phyloP scores from a whole-genome alignment of 2,329 filamentous ascomycete species.

The Triangularia verruculosa region DNA sequence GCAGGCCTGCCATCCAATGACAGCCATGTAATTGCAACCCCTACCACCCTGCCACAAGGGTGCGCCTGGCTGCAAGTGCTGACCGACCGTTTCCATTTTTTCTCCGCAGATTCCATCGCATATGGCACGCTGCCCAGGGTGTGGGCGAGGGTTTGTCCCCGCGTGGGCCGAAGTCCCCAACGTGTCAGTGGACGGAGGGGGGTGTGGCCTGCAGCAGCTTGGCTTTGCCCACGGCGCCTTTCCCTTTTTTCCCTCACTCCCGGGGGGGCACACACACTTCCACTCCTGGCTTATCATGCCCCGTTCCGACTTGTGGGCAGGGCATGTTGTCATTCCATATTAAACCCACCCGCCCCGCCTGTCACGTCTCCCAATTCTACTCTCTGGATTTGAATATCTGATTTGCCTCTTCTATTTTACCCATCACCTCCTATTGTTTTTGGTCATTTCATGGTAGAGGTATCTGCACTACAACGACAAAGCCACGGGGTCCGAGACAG shows the following conservation, averaged over 20 bases:
- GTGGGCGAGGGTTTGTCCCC: not conserved
- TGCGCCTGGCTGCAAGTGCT: constrained; percentile 11
- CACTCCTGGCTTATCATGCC: constrained; percentile 6
- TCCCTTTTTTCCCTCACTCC: constrained; percentile 24
- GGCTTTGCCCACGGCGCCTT: constrained; percentile 10
- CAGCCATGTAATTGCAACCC: constrained; percentile 6
- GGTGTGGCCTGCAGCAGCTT: constrained; percentile 13
- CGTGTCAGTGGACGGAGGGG: constrained; percentile 2
- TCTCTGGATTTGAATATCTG: constrained; percentile 1
- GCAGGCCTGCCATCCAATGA: constrained; percentile 18
- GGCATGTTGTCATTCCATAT: constrained; percentile 11
- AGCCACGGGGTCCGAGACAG: constrained; percentile 5
- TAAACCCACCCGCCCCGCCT: constrained; percentile 26
- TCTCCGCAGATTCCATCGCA: constrained; percentile 20
- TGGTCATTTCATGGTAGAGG: constrained; percentile 5
- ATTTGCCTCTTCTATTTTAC: not conserved
- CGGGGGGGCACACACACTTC: constrained; percentile 5
- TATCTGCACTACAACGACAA: constrained; percentile 5
- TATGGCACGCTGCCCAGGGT: not conserved
- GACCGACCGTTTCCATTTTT: constrained; percentile 24
- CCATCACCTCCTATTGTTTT: not conserved
- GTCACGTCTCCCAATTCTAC: constrained; percentile 10
- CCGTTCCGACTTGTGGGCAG: not conserved
- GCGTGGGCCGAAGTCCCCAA: constrained; percentile 5
- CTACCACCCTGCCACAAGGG: constrained; percentile 11